A percentile compares a stretch with the other conserved stretches of the same genome.
phyloP scores from a whole-genome alignment of 2,329 filamentous ascomycete genomes.

The Diplodia sapinea region DNA sequence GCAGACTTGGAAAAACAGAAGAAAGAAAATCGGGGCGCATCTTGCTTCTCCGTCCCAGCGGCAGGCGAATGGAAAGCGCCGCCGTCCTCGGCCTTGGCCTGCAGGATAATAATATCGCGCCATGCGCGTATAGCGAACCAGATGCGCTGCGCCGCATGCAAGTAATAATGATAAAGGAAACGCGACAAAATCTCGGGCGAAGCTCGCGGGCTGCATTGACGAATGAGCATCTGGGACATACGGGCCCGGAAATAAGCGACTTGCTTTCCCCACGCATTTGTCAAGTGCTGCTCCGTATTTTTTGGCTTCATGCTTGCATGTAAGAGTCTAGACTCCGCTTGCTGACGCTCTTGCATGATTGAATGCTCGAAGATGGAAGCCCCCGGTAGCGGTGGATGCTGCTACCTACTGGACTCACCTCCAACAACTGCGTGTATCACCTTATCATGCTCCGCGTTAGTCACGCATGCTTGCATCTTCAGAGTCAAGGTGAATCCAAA shows the following conservation, averaged over 20 bases:
- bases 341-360: neutral
- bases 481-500: neutral
- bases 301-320: neutral
- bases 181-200: neutral
- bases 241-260: neutral
- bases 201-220: neutral
- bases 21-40: neutral
- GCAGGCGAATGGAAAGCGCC: conserved; percentile 3
- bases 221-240: neutral
- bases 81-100: conserved; percentile 10
- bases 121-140: neutral
- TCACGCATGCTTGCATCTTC: neutral
- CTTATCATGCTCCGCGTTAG: neutral
- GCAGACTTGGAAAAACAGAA: neutral
- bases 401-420: no score
- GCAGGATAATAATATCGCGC: conserved; percentile 1
- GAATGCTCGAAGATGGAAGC: neutral
- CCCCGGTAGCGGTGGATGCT: no score
- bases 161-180: neutral
- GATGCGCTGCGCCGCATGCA: neutral
- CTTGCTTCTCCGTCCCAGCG: neutral
- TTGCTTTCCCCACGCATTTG: neutral
- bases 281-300: neutral
- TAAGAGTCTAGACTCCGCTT: neutral
- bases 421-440: neutral